Percentiles rank a stretch among this genome's conserved stretches.
Conservation (phyloP, 176 grass and related monocot species). For the Oryza glumipatula region DNA sequence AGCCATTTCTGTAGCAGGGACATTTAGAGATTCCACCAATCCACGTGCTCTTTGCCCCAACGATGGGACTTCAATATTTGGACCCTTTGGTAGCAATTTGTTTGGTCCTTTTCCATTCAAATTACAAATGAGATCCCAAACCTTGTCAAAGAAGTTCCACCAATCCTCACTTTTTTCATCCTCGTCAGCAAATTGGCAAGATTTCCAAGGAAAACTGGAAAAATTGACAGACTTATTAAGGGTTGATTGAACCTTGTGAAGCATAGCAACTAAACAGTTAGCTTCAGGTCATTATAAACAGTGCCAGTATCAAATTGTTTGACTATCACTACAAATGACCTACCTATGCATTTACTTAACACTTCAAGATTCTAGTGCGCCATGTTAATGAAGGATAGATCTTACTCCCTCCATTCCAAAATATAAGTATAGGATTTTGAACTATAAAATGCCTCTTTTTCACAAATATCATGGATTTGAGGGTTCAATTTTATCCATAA, state of each 20-base stretch:
- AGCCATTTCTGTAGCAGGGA: constrained; percentile 98
- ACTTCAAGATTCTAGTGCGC: neutral
- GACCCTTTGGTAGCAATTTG: constrained; percentile 60
- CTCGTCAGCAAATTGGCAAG: constrained; percentile 51
- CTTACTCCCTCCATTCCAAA: neutral
- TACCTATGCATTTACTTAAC: constrained; percentile 1
- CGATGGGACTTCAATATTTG: constrained; percentile 63
- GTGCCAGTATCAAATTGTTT: constrained; percentile 25
- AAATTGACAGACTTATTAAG: constrained; percentile 30
- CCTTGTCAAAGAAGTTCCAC: constrained; percentile 89
- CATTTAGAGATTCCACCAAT: constrained; percentile 94
- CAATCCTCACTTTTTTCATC: constrained; percentile 56
- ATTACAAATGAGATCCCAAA: constrained; percentile 73
- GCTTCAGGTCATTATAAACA: constrained; percentile 24
- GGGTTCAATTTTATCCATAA: too few relatives aligned
- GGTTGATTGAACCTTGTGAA: neutral
- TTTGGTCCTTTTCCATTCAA: constrained; percentile 80
- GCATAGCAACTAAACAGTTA: neutral
- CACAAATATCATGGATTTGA: too few relatives aligned
- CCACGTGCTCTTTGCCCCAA: constrained; percentile 92
- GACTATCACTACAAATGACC: neutral
- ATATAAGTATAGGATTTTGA: too few relatives aligned
- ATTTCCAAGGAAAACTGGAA: constrained; percentile 50
- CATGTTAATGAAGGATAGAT: neutral
- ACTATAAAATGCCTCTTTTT: neutral